Conservation (phyloP, 2,329 filamentous ascomycete genomes). For the Penicillium freii region DNA sequence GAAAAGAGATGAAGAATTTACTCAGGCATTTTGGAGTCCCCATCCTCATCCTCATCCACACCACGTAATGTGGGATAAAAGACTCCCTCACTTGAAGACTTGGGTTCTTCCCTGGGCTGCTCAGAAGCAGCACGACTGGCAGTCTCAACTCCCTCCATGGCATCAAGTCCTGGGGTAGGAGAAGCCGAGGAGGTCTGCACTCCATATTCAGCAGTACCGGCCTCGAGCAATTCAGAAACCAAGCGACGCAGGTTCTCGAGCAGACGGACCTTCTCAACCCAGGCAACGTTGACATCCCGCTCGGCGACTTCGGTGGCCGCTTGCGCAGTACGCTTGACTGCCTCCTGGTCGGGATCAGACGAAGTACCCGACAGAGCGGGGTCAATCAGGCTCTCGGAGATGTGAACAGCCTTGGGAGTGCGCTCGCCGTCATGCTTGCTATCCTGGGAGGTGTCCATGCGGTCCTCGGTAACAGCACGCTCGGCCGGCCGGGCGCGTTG, state of each 20-base stretch:
- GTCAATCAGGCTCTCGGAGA: conserved; percentile 44
- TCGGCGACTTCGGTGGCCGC: conserved; percentile 42
- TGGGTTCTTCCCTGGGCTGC: conserved; percentile 35
- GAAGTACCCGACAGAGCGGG: conserved; percentile 39
- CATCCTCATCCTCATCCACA: conserved; percentile 37
- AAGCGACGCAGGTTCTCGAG: conserved; percentile 60
- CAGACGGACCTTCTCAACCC: conserved; percentile 64
- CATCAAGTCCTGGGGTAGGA: conserved; percentile 21
- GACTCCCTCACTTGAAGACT: conserved; percentile 27
- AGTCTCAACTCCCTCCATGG: conserved; percentile 38
- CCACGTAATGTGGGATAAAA: conserved; percentile 36
- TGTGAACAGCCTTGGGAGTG: conserved; percentile 29
- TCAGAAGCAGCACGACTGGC: conserved; percentile 44
- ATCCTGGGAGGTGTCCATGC: conserved; percentile 39
- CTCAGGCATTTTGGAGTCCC: conserved; percentile 37
- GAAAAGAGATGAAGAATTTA: conserved; percentile 9
- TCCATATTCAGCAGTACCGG: conserved; percentile 35
- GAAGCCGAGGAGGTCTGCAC: conserved; percentile 16
- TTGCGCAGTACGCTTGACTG: conserved; percentile 36
- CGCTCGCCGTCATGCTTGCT: conserved; percentile 33
- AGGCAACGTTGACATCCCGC: conserved; percentile 50
- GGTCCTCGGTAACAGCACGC: conserved; percentile 31
- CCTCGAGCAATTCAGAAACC: conserved; percentile 55
- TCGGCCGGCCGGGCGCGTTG: conserved; percentile 52
- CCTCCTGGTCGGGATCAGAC: conserved; percentile 31